phyloP scores from a whole-genome alignment of 1,139 yeast genomes.

The Candida gigantensis region DNA sequence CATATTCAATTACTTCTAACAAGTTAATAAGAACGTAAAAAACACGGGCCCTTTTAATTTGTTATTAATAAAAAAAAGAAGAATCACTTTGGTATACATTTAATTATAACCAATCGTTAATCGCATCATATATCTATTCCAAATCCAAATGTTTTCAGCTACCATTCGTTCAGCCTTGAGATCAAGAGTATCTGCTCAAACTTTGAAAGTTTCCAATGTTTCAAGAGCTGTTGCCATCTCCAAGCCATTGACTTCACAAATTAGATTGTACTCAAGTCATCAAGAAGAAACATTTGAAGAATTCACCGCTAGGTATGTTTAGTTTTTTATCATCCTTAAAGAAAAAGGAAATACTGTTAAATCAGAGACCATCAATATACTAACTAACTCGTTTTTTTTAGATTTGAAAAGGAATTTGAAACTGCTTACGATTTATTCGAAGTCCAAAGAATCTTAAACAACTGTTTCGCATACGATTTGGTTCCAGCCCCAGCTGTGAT shows the following conservation, averaged over 20 bases:
- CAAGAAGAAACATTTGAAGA: slow-evolving; percentile 94
- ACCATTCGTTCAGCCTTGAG: slow-evolving; percentile 57
- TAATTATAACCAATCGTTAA: neutral
- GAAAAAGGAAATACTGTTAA: neutral
- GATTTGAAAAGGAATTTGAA: slow-evolving; percentile 95
- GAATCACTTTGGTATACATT: neutral
- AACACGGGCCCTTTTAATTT: no score
- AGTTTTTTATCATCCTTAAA: neutral
- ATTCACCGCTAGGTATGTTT: slow-evolving; percentile 72
- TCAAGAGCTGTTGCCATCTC: slow-evolving; percentile 23
- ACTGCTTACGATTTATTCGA: slow-evolving; percentile 97
- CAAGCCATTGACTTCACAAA: slow-evolving; percentile 15
- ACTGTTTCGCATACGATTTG: slow-evolving; percentile 96
- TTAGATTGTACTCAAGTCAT: slow-evolving; percentile 66
- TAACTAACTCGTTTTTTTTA: slow-evolving; percentile 20
- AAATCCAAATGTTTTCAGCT: slow-evolving; percentile 43
- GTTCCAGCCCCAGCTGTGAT: slow-evolving; percentile 97
- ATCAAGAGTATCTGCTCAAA: slow-evolving; percentile 36
- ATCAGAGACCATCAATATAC: neutral
- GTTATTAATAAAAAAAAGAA: no score
- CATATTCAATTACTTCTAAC: no score
- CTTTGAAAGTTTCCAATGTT: slow-evolving; percentile 24
- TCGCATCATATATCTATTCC: slow-evolving; percentile 2
- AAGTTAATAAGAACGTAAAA: no score
- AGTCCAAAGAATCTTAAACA: slow-evolving; percentile 86